Evolutionary conservation across 116 monocot species (phyloP), one percentile per base, ranked within the genome.

Genomic region (Cymodocea nodosa): DNA sequence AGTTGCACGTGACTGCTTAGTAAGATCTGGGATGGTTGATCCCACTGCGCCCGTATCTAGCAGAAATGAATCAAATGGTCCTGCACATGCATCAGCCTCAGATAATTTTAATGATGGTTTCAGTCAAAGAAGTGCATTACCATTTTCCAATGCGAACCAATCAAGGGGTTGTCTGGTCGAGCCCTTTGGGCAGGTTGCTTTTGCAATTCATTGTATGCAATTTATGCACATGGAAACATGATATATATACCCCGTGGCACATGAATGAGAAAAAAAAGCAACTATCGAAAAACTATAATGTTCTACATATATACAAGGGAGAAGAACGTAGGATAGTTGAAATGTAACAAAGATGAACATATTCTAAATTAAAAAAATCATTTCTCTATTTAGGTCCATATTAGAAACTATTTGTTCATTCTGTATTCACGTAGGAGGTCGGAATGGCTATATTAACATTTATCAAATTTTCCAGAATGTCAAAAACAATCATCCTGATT

Each of bases 1-100:
- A 67, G 69, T 77, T 65, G 94, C 94, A 52, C 68, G 72, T 70
- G 94, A 94, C 59, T 90, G 94, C 73, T 74, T 94, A 39, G 23
- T 74, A 56, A 81, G 94, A 71, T 90, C 90, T 79, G 87, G 87
- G 23, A 72, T 87, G 68, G 61, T 40, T 62, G 84, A 77, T 80
- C 68, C 75, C 52, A 5, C 66, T 58, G 71, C 23, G 52, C 25
- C 17, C 4, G 15, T 63, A 24, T 56, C 37, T 71, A 35, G 36
- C 22, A 61, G 40, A 56, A 55, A 56, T 52, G 62, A 52, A 78
- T 70, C 78, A 63, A 35, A 57, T n/a, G 60, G 39, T 70, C 52
- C 48, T 67, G 30, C 23, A 72, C 48, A 67, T 69, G 19, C 62
- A 56, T 70, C 80, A 49, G 35, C 37, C 67, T 39, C 59, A 2